Evolutionary conservation across 2,329 filamentous ascomycete species (phyloP), one percentile per base, ranked within the genome.

Genomic region (Aspergillus unguis): DNA sequence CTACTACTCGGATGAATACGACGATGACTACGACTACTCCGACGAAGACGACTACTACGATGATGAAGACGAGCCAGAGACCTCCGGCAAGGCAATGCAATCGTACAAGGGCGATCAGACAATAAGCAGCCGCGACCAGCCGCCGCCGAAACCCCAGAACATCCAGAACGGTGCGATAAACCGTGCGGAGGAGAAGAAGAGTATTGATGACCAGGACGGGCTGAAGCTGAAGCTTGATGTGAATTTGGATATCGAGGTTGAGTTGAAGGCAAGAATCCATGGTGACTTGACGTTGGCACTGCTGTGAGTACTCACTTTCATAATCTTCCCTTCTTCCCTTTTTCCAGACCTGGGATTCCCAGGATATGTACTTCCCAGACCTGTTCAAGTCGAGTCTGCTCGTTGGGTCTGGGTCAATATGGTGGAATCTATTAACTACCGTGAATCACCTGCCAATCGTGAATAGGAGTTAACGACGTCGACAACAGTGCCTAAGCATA

Each of bases 191-290:
- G 40, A 50, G 54, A 69, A 46, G 55, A 61, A 65, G 40, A 54
- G 49, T 25, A 56, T 65, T 31, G 60, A 65, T 33, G 69, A 71
- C 11, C 58, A 73, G 47, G 71, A 74, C 33, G 69, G 81, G 62
- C 71, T 85, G 58, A 77, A 81, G 60, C 61, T 84, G 68, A 73
- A 80, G 60, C 62, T 85, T 57, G 82, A 85, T 60, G 70, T 84
- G 58, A 85, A 85, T 62, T 70, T 85, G 55, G 82, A 84, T 65
- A 82, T 85, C 64, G 82, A 85, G 65, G 77, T 85, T 50, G 80
- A 84, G 63, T 69, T 85, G 44, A 85, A 85, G 73, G 82, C 82
- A 11, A 83, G 81, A 69, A 84, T 85, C 59, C 81, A 84, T 58
- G 82, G 82, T 71, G 82, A 85, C 62, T 71, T 85, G 54, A 84